phyloP scores from a whole-genome alignment of 139 green algal species.

The Chlamydomonas urium region DNA sequence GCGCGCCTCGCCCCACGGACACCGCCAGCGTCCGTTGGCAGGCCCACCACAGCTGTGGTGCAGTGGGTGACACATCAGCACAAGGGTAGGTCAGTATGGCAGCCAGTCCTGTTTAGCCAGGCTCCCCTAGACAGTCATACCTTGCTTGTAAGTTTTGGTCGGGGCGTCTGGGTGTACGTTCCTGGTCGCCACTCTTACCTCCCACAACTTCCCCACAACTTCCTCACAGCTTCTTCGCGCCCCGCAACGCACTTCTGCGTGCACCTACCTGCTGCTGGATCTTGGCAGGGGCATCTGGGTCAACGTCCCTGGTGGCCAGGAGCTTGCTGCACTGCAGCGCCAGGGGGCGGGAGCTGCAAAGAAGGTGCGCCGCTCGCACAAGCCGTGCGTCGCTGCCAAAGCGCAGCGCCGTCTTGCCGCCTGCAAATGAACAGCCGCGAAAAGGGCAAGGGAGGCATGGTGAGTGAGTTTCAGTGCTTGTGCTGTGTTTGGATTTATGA shows the following conservation, averaged over 20 bases:
- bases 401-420: constrained; percentile 40
- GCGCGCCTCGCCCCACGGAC: constrained; percentile 72
- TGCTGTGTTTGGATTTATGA: too few relatives aligned
- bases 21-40: constrained; percentile 68
- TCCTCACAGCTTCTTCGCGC: too few relatives aligned
- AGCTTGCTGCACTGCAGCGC: neutral
- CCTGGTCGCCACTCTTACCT: too few relatives aligned
- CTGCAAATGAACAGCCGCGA: too few relatives aligned
- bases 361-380: constrained; percentile 46
- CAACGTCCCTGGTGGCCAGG: constrained; percentile 11
- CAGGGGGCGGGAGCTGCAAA: constrained; percentile 18
- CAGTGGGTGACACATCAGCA: neutral
- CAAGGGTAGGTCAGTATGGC: neutral
- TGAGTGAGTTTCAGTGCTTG: too few relatives aligned
- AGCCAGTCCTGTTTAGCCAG: neutral
- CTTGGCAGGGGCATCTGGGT: constrained; percentile 30
- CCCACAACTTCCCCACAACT: too few relatives aligned
- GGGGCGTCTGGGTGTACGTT: neutral
- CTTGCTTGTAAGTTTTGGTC: neutral
- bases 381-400: constrained; percentile 76
- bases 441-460: too few relatives aligned
- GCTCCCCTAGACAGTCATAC: neutral
- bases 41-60: neutral
- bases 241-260: too few relatives aligned
- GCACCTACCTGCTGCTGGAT: constrained; percentile 32